These are phyloP conservation scores for Botrytis sinoallii DNA, from an alignment of 2,329 filamentous ascomycete species.

Conservation along the genomic window DNA sequence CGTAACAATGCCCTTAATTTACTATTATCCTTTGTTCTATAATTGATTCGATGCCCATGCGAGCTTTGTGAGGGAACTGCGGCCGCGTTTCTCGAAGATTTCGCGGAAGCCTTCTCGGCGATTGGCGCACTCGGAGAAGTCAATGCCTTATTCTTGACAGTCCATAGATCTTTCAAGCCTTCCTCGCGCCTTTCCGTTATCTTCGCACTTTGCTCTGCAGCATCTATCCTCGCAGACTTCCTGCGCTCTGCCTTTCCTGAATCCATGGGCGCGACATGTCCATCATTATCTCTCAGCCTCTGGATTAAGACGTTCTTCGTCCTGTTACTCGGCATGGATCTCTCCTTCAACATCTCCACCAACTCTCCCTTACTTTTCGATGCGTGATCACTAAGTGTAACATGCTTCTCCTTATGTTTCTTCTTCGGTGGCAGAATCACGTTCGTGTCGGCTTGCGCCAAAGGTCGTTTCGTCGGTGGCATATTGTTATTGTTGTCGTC, in stretches of 20 bases:
- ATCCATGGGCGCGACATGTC: background rate
- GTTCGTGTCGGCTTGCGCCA: slow-evolving; percentile 5
- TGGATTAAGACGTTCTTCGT: slow-evolving; percentile 2
- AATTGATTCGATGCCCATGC: background rate
- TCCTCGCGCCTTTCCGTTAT: background rate
- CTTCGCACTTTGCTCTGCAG: background rate
- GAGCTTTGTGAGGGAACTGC: background rate
- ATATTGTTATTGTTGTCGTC: background rate
- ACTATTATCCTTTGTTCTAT: background rate
- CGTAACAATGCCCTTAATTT: background rate
- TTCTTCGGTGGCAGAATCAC: background rate
- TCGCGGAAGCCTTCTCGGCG: background rate
- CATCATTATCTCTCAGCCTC: background rate
- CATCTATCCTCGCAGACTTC: slow-evolving; percentile 5
- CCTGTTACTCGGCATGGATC: background rate
- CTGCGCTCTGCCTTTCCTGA: background rate
- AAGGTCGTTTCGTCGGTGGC: background rate
- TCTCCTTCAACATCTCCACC: background rate
- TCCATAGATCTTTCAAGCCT: background rate
- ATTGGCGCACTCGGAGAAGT: background rate
- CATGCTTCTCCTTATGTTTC: background rate
- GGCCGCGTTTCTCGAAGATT: background rate
- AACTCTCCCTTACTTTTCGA: background rate
- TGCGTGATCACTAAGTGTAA: background rate
- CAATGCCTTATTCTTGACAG: background rate